Evolutionary conservation across 2,329 filamentous ascomycete genomes (phyloP), one percentile per base, ranked within the genome.

Genomic region (Microdochium trichocladiopsis): DNA sequence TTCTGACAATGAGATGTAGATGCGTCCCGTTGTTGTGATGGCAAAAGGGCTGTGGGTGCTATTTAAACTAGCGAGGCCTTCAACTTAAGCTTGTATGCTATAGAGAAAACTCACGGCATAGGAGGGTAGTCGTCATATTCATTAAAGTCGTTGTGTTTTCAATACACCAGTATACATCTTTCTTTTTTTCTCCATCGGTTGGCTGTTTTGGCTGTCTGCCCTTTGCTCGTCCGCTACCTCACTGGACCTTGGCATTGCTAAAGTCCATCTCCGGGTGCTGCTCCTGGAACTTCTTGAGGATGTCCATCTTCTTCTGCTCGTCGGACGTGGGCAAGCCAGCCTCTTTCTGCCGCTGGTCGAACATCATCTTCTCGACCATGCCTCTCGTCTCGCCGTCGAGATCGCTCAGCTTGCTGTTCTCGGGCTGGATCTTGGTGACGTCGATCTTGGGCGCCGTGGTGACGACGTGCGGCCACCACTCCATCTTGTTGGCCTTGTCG

Each of bases 361-460:
- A 99, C 94, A 99, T 99, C 94, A 99, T 99, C 83, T 99, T 99
- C 83, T 99, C 94, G 47, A 99, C 94, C 93, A 99, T 97, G 54
- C 85, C 82, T 58, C 94, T 82, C 51, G 94, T 99, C 78, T 95
- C 88, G 55, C 94, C 94, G 66, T 97, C 93, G 60, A 99, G 76
- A 69, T 99, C 94, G 53, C 88, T 86, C 64, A 99, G 78, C 70
- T 91, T 95, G 66, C 87, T 92, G 67, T 87, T 92, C 73, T 97
- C 94, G 22, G 94, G 94, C 67, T 86, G 83, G 71, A 99, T 97
- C 77, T 96, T 96, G 62, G 86, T 86, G 33, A 95, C 90, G 73
- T 99, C 94, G 71, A 99, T 95, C 72, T 87, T 88, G 57, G 94
- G 94, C 3, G 92, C 93, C 6, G 75, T 72, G 8, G 86, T 95